These are phyloP conservation scores for Phytophthora idaei DNA, from an alignment of 352 stramenopile genomes.

Conservation along the genomic window DNA sequence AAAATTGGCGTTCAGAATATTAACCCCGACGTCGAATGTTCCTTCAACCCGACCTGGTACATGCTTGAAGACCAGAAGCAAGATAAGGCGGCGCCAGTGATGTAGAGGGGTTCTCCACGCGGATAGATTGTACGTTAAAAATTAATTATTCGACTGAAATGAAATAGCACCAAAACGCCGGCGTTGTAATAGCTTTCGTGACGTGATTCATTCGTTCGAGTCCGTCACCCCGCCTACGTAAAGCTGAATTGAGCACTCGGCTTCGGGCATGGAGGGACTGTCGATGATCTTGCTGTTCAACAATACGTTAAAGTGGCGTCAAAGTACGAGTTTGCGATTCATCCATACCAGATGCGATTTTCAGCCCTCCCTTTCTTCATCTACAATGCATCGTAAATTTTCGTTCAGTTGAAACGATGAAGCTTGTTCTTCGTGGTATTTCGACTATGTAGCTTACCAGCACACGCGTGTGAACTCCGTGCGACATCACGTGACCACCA, in stretches of 20 bases:
- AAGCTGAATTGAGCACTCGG: slow-evolving; percentile 81
- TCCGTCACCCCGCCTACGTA: slow-evolving; percentile 67
- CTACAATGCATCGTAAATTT: slow-evolving; percentile 28
- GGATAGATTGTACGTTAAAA: slow-evolving; percentile 62
- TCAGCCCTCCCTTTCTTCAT: slow-evolving; percentile 93
- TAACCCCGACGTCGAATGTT: slow-evolving; percentile 66
- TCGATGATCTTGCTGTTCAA: slow-evolving; percentile 78
- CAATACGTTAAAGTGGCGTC: slow-evolving; percentile 5
- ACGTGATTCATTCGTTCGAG: slow-evolving; percentile 49
- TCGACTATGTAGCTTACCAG: slow-evolving; percentile 45
- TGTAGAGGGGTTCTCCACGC: slow-evolving; percentile 37
- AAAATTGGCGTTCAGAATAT: slow-evolving; percentile 70
- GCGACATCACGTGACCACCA: slow-evolving; percentile 94
- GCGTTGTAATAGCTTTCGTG: background rate
- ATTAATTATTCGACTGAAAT: slow-evolving; percentile 30
- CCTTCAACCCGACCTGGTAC: slow-evolving; percentile 75
- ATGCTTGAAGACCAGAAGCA: slow-evolving; percentile 57
- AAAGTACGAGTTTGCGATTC: background rate
- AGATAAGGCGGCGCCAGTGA: slow-evolving; percentile 41
- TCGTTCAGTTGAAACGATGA: slow-evolving; percentile 6
- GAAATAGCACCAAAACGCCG: background rate
- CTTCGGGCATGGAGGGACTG: slow-evolving; percentile 87
- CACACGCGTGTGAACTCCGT: slow-evolving; percentile 97
- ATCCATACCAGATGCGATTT: slow-evolving; percentile 81
- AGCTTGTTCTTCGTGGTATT: background rate